A percentile compares a stretch with the other conserved stretches of the same genome.
Conservation (phyloP, 1,284 basidiomycete species). For the Dichomitus squalens region DNA sequence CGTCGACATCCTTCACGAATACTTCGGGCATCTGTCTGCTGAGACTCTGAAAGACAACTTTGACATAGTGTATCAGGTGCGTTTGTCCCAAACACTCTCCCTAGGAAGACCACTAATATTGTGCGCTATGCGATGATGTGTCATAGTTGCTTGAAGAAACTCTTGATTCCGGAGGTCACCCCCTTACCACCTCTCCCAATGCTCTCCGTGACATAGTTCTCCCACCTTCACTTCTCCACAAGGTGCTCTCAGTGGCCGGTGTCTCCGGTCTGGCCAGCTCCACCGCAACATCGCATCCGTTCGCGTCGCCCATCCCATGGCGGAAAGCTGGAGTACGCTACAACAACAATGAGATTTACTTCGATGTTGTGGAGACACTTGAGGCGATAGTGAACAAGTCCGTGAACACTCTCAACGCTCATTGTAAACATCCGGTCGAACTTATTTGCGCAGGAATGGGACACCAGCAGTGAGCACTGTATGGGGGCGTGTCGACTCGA, state of each 20-base stretch:
- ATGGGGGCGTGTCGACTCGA: conserved; percentile 82
- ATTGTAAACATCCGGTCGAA: no score
- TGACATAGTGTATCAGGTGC: conserved; percentile 92
- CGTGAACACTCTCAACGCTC: conserved; percentile 26
- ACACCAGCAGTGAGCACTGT: conserved; percentile 73
- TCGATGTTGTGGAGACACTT: conserved; percentile 88
- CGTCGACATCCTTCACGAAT: conserved; percentile 82
- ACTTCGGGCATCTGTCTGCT: conserved; percentile 77
- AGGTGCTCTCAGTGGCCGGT: conserved; percentile 61
- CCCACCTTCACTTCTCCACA: conserved; percentile 83
- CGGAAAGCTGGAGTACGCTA: conserved; percentile 84
- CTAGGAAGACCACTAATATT: neutral
- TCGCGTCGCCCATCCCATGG: conserved; percentile 95
- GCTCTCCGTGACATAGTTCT: conserved; percentile 92
- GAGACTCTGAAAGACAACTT: conserved; percentile 90
- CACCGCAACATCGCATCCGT: conserved; percentile 58
- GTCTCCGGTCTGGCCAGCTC: conserved; percentile 46
- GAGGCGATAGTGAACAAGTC: conserved; percentile 85
- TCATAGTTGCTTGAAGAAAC: conserved; percentile 91
- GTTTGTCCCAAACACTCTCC: no score
- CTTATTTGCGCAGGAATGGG: conserved; percentile 60
- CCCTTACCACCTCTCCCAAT: conserved; percentile 92
- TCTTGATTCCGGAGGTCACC: conserved; percentile 89
- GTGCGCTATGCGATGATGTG: neutral
- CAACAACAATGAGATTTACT: conserved; percentile 91